Conservation (phyloP, 1,284 basidiomycete genomes). For the Rhodotorula glutinis region DNA sequence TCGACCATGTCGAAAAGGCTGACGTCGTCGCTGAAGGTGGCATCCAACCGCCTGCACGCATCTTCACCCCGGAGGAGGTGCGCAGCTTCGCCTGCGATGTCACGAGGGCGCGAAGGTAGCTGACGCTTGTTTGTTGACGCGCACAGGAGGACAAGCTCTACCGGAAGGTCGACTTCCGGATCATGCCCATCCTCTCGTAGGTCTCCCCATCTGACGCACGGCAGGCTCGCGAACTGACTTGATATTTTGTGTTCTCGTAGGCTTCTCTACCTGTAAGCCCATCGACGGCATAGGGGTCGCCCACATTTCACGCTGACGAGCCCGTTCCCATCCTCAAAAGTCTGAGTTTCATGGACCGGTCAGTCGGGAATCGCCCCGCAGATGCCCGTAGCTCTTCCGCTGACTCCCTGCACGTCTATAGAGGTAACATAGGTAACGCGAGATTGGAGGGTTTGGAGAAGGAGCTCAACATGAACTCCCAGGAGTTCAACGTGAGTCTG, state of each 20-base stretch:
- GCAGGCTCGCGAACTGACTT: no score
- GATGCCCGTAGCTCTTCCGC: neutral
- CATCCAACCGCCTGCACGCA: slow-evolving; percentile 52
- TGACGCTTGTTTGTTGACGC: no score
- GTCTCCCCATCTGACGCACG: slow-evolving; percentile 14
- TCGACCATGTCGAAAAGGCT: slow-evolving; percentile 11
- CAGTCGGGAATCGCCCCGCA: neutral
- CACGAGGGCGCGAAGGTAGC: no score
- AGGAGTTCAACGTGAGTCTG: slow-evolving; percentile 33
- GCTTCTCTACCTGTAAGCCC: neutral
- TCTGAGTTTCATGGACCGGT: slow-evolving; percentile 5
- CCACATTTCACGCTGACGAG: no score
- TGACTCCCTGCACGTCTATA: neutral
- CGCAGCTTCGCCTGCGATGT: slow-evolving; percentile 23
- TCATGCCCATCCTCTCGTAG: slow-evolving; percentile 32
- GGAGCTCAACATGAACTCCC: slow-evolving; percentile 38
- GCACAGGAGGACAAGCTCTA: slow-evolving; percentile 52
- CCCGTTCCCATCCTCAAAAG: no score
- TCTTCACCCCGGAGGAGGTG: slow-evolving; percentile 58
- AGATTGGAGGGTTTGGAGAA: slow-evolving; percentile 31
- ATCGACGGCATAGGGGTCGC: no score
- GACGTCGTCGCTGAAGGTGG: neutral
- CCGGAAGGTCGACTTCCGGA: slow-evolving; percentile 52
- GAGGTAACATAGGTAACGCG: slow-evolving; percentile 21
- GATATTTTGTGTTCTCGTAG: neutral